Conservation (phyloP, 192 early-diverging fungal genomes). For the Piromyces sp. region DNA sequence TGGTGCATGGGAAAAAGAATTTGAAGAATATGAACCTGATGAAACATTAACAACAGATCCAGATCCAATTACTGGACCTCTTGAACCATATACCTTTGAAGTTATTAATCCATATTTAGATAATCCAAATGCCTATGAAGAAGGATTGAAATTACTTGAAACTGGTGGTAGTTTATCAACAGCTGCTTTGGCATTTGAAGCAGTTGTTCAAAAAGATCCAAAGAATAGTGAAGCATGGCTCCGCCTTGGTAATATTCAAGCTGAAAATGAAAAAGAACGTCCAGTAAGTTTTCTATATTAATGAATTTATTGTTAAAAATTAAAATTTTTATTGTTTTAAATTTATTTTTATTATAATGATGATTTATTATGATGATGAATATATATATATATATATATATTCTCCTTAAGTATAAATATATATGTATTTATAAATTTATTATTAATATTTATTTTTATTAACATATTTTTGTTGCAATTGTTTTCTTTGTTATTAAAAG, state of each 20-base stretch:
- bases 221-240: constrained; percentile 6
- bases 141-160: constrained; percentile 30
- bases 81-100: constrained; percentile 7
- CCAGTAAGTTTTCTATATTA: not conserved
- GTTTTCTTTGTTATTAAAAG: not conserved
- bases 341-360: too few relatives aligned
- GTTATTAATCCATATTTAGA: constrained; percentile 7
- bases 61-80: constrained; percentile 5
- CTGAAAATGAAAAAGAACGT: constrained; percentile 8
- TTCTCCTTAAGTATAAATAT: too few relatives aligned
- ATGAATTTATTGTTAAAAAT: too few relatives aligned
- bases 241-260: constrained; percentile 4
- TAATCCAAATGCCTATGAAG: constrained; percentile 14
- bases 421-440: too few relatives aligned
- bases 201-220: constrained; percentile 5
- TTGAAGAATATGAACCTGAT: not conserved
- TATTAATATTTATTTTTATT: too few relatives aligned
- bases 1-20: not conserved
- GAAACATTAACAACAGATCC: not conserved
- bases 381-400: too few relatives aligned
- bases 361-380: too few relatives aligned
- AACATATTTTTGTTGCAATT: too few relatives aligned
- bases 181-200: constrained; percentile 6
- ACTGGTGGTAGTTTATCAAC: constrained; percentile 18
- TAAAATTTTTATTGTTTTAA: too few relatives aligned